Evolutionary conservation across 2,329 filamentous ascomycete species (phyloP).

Genomic region (Aureobasidium namibiae): DNA sequence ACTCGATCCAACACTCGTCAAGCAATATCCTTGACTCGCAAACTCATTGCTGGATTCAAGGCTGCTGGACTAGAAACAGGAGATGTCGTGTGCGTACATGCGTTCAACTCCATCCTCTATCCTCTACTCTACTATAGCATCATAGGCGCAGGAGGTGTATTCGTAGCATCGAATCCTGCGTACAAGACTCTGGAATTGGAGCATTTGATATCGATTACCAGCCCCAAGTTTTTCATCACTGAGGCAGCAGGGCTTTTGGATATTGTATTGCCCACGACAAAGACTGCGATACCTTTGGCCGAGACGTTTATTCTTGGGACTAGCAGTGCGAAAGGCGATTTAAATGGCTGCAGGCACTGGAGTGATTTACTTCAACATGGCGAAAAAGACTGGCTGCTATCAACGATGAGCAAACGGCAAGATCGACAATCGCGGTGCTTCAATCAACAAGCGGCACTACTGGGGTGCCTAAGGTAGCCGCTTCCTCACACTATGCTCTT

Average conservation of each 20-base stretch:
- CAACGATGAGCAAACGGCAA: constrained; percentile 16
- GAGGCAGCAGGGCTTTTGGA: background rate
- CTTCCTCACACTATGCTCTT: constrained; percentile 29
- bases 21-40: background rate
- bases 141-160: constrained; percentile 40
- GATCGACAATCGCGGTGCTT: constrained; percentile 21
- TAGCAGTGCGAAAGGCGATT: background rate
- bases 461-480: constrained; percentile 33
- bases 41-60: background rate
- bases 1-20: background rate
- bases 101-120: constrained; percentile 31
- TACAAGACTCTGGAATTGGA: constrained; percentile 41
- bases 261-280: background rate
- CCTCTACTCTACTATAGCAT: constrained; percentile 42
- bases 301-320: background rate
- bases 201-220: constrained; percentile 37
- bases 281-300: background rate
- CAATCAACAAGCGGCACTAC: constrained; percentile 31
- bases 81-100: background rate
- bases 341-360: background rate
- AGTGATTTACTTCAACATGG: background rate
- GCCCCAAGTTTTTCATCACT: constrained; percentile 40
- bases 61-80: background rate
- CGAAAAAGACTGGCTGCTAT: background rate
- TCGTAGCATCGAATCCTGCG: constrained; percentile 42